phyloP scores from a whole-genome alignment of 129 eudicot genomes.

The Gnaphalium uliginosum region DNA sequence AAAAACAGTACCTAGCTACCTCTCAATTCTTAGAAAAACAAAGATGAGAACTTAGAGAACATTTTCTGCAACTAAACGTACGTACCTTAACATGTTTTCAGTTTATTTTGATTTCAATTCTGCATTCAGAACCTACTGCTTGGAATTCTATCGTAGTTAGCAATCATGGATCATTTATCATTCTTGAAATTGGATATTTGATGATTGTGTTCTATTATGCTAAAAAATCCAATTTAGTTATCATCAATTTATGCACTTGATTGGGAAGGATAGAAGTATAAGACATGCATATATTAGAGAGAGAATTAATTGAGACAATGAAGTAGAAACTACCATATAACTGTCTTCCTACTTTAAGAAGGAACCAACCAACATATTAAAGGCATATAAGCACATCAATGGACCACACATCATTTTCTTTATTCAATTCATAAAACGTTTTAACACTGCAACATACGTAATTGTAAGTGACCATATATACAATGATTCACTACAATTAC shows the following conservation, averaged over 20 bases:
- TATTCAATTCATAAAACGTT: slow-evolving; percentile 38
- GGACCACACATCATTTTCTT: slow-evolving; percentile 49
- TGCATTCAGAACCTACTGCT: not conserved
- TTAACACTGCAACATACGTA: slow-evolving; percentile 27
- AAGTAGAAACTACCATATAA: slow-evolving; percentile 45
- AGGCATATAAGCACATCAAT: slow-evolving; percentile 39
- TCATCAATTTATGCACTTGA: not conserved
- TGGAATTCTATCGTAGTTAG: not conserved
- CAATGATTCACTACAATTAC: slow-evolving; percentile 38
- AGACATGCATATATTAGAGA: not conserved
- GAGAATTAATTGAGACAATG: slow-evolving; percentile 33
- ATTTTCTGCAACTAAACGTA: no score
- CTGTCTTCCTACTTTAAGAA: slow-evolving; percentile 40
- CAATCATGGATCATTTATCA: not conserved
- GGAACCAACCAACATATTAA: slow-evolving; percentile 47
- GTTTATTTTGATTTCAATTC: not conserved
- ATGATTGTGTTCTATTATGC: not conserved
- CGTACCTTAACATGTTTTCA: not conserved
- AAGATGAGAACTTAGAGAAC: no score
- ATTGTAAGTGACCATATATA: slow-evolving; percentile 41
- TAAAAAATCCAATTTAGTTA: not conserved
- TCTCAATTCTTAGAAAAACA: no score
- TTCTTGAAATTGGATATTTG: slow-evolving; percentile 3
- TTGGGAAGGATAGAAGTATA: not conserved
- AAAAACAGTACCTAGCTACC: no score